These are phyloP conservation scores for Ilyonectria sp. DNA, from an alignment of 2,329 filamentous ascomycete species.

Conservation along the genomic window DNA sequence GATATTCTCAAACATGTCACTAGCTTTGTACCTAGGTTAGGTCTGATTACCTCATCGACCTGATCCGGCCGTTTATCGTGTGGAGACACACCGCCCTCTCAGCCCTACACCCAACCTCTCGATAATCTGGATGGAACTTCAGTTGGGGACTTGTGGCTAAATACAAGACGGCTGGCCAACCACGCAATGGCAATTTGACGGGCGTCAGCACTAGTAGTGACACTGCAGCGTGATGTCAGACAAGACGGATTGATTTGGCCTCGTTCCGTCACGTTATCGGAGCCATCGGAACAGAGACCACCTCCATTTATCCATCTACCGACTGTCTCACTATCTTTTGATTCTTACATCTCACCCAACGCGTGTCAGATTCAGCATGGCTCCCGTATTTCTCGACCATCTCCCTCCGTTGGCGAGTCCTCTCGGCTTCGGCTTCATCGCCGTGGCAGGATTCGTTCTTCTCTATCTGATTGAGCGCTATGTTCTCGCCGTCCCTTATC, in stretches of 20 bases:
- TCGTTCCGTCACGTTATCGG: not conserved
- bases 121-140: too few species aligned
- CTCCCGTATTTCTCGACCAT: slow-evolving; percentile 22
- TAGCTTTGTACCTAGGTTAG: too few species aligned
- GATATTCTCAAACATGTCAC: too few species aligned
- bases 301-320: not conserved
- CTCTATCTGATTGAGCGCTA: slow-evolving; percentile 41
- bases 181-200: not conserved
- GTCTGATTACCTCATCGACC: too few species aligned
- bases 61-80: too few species aligned
- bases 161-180: not conserved
- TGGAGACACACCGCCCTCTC: too few species aligned
- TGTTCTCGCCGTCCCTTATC: slow-evolving; percentile 43
- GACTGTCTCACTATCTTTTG: not conserved
- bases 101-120: too few species aligned
- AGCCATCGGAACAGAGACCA: not conserved
- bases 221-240: not conserved
- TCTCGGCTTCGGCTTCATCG: slow-evolving; percentile 22
- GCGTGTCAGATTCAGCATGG: slow-evolving; percentile 9
- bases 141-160: too few species aligned
- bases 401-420: slow-evolving; percentile 30
- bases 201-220: not conserved
- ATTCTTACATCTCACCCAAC: not conserved
- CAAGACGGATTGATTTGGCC: not conserved
- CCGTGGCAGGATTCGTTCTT: not conserved